Percentiles rank a stretch among this genome's conserved stretches.
Evolutionary conservation across 1,284 basidiomycete species (phyloP).

Genomic region (Tilletia walkeri): DNA sequence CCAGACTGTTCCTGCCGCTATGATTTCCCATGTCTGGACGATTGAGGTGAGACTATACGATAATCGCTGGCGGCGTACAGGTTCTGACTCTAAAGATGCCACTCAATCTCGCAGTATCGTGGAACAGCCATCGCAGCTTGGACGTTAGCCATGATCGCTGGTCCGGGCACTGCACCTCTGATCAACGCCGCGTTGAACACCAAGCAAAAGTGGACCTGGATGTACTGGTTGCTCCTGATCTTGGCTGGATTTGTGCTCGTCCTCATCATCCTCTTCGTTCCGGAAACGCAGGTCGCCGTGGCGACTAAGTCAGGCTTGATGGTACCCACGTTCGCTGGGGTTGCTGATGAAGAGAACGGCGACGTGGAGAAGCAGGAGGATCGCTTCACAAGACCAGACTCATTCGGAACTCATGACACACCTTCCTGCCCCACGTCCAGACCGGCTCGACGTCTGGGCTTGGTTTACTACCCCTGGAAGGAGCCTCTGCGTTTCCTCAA

Average conservation of each 20-base stretch:
- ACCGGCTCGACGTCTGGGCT: constrained; percentile 27
- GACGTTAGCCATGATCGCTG: constrained; percentile 39
- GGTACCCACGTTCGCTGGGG: no score
- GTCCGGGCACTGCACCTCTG: constrained; percentile 53
- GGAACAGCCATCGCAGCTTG: constrained; percentile 55
- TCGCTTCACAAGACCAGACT: no score
- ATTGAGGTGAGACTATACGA: not conserved
- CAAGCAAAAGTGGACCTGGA: constrained; percentile 39
- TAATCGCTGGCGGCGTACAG: not conserved
- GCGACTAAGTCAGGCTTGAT: no score
- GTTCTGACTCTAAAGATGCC: not conserved
- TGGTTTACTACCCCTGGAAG: constrained; percentile 54
- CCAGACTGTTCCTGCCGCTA: not conserved
- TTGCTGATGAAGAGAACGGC: not conserved
- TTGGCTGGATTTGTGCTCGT: constrained; percentile 46
- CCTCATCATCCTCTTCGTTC: constrained; percentile 50
- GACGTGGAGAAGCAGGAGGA: not conserved
- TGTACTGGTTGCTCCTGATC: constrained; percentile 53
- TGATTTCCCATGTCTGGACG: not conserved
- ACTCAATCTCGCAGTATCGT: constrained; percentile 35
- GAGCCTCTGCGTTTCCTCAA: constrained; percentile 46
- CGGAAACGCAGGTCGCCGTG: constrained; percentile 54
- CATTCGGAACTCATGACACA: no score
- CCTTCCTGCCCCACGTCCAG: no score
- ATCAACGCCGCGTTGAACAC: constrained; percentile 51